phyloP scores from a whole-genome alignment of 2,329 filamentous ascomycete genomes.

The Akanthomyces lecanii region DNA sequence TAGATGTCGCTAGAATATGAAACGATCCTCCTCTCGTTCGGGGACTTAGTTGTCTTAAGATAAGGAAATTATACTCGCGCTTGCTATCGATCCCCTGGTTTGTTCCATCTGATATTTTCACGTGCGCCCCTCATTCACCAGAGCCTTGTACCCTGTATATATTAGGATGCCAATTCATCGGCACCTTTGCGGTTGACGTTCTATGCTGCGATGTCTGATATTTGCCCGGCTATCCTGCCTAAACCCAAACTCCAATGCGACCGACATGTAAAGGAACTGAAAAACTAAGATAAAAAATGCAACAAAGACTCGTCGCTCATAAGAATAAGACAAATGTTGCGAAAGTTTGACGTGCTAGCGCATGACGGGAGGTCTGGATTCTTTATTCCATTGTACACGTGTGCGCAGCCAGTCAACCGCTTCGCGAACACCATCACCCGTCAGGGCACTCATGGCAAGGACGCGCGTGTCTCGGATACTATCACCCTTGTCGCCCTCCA shows the following conservation, averaged over 20 bases:
- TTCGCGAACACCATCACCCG: constrained; percentile 80
- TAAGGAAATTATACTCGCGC: too few relatives aligned
- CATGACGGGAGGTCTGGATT: constrained; percentile 88
- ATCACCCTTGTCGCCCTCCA: constrained; percentile 85
- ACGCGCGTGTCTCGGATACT: constrained; percentile 88
- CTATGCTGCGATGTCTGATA: neutral
- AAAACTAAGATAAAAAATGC: constrained; percentile 15
- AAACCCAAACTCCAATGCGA: constrained; percentile 10
- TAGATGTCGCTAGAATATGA: too few relatives aligned
- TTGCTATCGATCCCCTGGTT: too few relatives aligned
- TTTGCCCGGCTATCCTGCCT: neutral
- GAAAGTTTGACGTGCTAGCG: constrained; percentile 45
- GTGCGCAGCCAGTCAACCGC: constrained; percentile 96
- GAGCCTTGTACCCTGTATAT: neutral
- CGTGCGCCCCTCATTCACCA: too few relatives aligned
- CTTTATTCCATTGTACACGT: constrained; percentile 94
- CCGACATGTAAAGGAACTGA: neutral
- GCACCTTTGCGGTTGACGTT: neutral
- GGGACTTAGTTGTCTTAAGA: too few relatives aligned
- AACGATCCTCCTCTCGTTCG: too few relatives aligned
- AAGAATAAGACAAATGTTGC: neutral
- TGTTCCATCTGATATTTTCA: too few relatives aligned
- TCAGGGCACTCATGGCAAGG: constrained; percentile 86
- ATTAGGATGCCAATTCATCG: neutral
- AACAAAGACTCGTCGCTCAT: constrained; percentile 14